phyloP scores from a whole-genome alignment of 306 rosid genomes.

The Heteromeles arbutifolia region DNA sequence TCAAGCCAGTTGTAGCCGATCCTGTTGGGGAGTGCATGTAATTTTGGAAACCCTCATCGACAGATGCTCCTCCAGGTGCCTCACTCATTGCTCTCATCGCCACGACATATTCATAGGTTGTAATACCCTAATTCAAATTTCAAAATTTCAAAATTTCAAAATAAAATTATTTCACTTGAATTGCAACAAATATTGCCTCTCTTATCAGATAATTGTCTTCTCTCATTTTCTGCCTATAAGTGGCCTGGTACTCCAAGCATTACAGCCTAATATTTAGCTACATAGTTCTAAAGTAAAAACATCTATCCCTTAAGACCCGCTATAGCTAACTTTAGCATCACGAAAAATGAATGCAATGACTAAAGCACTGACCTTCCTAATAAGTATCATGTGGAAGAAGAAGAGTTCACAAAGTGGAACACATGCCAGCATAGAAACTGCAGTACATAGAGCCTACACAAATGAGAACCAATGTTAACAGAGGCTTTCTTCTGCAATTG shows the following conservation, averaged over 20 bases:
- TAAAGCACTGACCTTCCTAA: slow-evolving; percentile 75
- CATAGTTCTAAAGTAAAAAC: neutral
- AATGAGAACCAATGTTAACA: slow-evolving; percentile 24
- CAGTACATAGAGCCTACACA: slow-evolving; percentile 77
- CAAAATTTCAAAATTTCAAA: slow-evolving; percentile 4
- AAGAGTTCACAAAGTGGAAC: slow-evolving; percentile 88
- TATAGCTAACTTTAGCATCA: slow-evolving; percentile 13
- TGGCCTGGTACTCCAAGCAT: neutral
- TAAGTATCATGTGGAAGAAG: slow-evolving; percentile 96
- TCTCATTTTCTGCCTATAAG: neutral
- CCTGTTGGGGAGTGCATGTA: slow-evolving; percentile 75
- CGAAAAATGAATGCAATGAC: slow-evolving; percentile 13
- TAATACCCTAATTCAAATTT: slow-evolving; percentile 68
- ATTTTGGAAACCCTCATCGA: slow-evolving; percentile 65
- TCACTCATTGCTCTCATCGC: slow-evolving; percentile 97
- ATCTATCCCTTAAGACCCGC: slow-evolving; percentile 13
- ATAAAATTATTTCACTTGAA: slow-evolving; percentile 6
- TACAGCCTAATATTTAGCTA: neutral
- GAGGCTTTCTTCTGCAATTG: slow-evolving; percentile 15
- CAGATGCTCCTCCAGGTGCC: slow-evolving; percentile 59
- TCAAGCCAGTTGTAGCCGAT: slow-evolving; percentile 92
- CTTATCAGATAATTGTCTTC: neutral
- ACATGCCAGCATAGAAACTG: slow-evolving; percentile 88
- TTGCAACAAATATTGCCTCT: neutral
- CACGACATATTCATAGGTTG: slow-evolving; percentile 92